Base-by-base conservation (phyloP, 495 filamentous ascomycete species). In the Filosporella fistucella region DNA sequence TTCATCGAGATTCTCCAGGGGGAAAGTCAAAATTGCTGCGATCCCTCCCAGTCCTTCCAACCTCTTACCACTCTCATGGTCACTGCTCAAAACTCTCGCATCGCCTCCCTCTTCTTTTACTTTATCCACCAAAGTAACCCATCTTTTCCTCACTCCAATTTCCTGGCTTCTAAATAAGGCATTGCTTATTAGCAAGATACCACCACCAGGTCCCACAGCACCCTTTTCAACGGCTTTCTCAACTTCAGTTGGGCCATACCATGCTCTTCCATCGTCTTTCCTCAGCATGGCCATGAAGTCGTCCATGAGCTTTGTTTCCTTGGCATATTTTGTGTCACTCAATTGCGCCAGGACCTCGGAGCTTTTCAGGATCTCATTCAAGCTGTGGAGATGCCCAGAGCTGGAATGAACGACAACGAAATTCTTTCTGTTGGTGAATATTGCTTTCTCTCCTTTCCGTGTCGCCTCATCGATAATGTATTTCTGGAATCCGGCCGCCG, bases 41-140 rank as follows among this genome's bases (percentile, higher is more conserved):
- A 98, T 83, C 5, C 89, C 86, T 1, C 93, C 91, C 48, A 98
- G 59, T 2, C 77, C 81, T 47, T 95, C 91, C 34, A 98, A 67
- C 46, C 89, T 68, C 65, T 85, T 83, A 14, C 93, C 93, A 68
- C 93, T 96, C 70, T 96, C 93, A 64, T 97, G 91, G 57, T 93
- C 84, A 51, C 85, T 89, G 57, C 94, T 97, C 35, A 97, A 65
- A 21, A 96, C 73, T 41, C 89, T 79, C 1, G 87, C 85, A 56
- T 96, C 90, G 0, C 93, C 93, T 26, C 94, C 94, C 41, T 86
- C 81, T 39, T 85, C 85, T 55, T 85, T 85, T n/a, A 97, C 93
- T 36, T 82, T 85, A 63, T 98, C 93, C 32, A 96, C 91, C 54
- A 97, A 72, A 18, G 68, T 65, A 3, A 98, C 94, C 75, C 87